These are phyloP conservation scores for Cutaneotrichosporon cavernicola DNA, from an alignment of 1,284 basidiomycete species.

Conservation along the genomic window DNA sequence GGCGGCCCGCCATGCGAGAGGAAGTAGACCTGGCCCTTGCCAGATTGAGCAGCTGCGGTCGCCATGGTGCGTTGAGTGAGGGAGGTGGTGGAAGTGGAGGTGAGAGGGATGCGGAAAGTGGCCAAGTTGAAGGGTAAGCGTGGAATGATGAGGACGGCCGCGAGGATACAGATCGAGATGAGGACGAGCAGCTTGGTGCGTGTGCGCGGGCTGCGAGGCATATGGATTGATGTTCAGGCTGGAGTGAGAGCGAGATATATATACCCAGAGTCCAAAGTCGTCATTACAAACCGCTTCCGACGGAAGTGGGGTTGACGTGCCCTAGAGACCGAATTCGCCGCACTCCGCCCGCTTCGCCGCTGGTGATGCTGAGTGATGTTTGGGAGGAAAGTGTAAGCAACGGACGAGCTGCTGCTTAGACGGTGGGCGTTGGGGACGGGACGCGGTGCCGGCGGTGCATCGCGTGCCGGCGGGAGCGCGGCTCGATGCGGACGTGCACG, in stretches of 20 bases:
- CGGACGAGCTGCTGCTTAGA: neutral
- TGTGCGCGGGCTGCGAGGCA: slow-evolving; percentile 8
- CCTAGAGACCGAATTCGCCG: neutral
- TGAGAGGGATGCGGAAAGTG: slow-evolving; percentile 4
- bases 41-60: neutral
- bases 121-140: neutral
- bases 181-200: slow-evolving; percentile 8
- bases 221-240: neutral
- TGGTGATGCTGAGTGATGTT: neutral
- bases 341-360: neutral
- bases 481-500: slow-evolving; percentile 7
- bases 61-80: slow-evolving; percentile 12
- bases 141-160: slow-evolving; percentile 13
- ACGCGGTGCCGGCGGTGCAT: slow-evolving; percentile 6
- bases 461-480: slow-evolving; percentile 5
- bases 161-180: slow-evolving; percentile 14
- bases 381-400: neutral
- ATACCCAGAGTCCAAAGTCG: neutral
- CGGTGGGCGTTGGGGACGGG: slow-evolving; percentile 7
- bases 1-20: slow-evolving; percentile 54
- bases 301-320: slow-evolving; percentile 7
- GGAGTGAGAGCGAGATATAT: neutral
- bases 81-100: neutral
- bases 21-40: slow-evolving; percentile 45
- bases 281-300: slow-evolving; percentile 5